A percentile compares a stretch with the other conserved stretches of the same genome.
Evolutionary conservation across 345 rosid species (phyloP).

Genomic region (Populus pruinosa): DNA sequence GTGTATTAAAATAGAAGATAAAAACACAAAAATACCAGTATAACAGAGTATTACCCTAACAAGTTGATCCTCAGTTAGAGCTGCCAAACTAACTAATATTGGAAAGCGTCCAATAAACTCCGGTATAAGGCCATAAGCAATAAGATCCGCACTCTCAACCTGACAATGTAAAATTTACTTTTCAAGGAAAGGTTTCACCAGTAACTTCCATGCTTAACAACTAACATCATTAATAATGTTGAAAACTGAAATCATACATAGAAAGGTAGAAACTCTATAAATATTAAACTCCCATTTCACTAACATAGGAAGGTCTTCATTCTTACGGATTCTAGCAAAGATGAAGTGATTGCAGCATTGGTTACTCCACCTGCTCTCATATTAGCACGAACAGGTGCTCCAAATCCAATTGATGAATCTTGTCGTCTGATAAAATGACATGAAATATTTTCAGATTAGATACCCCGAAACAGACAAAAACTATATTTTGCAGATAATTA

Average conservation of each 20-base stretch:
- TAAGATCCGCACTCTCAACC: conserved; percentile 92
- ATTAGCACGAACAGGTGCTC: conserved; percentile 96
- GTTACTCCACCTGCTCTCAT: conserved; percentile 74
- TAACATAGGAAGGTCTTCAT: not conserved
- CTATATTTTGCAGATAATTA: not conserved
- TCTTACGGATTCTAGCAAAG: conserved; percentile 84
- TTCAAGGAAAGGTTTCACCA: conserved; percentile 9
- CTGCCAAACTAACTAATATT: conserved; percentile 80
- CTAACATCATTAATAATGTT: not conserved
- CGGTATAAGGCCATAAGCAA: conserved; percentile 95
- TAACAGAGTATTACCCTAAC: conserved; percentile 48
- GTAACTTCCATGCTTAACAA: not conserved
- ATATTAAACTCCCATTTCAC: not conserved
- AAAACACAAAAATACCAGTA: not conserved
- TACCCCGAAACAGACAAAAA: conserved; percentile 8
- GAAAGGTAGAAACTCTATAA: not conserved
- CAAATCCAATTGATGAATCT: conserved; percentile 95
- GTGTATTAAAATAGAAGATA: not conserved
- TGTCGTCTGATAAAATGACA: conserved; percentile 57
- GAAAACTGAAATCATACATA: not conserved
- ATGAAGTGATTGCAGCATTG: conserved; percentile 69
- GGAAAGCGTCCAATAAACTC: conserved; percentile 97
- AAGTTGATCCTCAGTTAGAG: conserved; percentile 90
- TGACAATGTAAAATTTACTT: conserved; percentile 29
- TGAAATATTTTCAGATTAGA: conserved; percentile 7